Percentiles rank a stretch among this genome's conserved stretches.
Evolutionary conservation across 2,329 filamentous ascomycete species (phyloP).

Genomic region (Calycina marina): DNA sequence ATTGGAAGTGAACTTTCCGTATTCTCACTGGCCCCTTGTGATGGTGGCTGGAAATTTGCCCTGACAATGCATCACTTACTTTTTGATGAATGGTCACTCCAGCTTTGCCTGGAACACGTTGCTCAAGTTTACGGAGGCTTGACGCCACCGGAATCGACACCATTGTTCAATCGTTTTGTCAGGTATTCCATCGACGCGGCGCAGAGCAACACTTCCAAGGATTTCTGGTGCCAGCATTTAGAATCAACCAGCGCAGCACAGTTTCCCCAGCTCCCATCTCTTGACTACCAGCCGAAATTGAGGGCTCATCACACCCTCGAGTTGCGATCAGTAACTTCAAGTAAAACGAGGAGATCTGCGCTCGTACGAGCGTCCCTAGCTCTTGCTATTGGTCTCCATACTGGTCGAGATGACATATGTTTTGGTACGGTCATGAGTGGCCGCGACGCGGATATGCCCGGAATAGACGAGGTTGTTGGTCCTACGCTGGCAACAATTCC

Average conservation of each 20-base stretch:
- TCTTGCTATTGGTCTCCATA: conserved; percentile 24
- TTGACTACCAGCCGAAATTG: conserved; percentile 28
- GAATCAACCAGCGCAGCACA: background rate
- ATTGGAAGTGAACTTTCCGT: too few relatives aligned
- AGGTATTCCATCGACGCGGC: conserved; percentile 25
- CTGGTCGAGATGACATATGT: conserved; percentile 25
- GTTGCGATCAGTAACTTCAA: background rate
- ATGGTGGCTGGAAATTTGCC: conserved; percentile 13
- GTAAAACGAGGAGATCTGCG: conserved; percentile 6
- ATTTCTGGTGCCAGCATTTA: background rate
- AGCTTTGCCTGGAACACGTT: conserved; percentile 17
- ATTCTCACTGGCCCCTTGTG: background rate
- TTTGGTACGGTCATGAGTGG: conserved; percentile 29
- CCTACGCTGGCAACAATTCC: conserved; percentile 30
- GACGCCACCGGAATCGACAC: conserved; percentile 7
- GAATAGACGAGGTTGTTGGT: conserved; percentile 27
- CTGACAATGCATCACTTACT: conserved; percentile 38
- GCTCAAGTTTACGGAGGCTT: conserved; percentile 5
- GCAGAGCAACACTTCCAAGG: background rate
- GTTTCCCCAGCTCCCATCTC: conserved; percentile 24
- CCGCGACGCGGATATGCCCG: conserved; percentile 25
- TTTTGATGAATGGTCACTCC: conserved; percentile 38
- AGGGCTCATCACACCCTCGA: conserved; percentile 27
- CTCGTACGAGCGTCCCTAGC: conserved; percentile 24
- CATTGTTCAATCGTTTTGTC: conserved; percentile 31